Evolutionary conservation across 129 eudicot species (phyloP).

Genomic region (Flaveria robusta): DNA sequence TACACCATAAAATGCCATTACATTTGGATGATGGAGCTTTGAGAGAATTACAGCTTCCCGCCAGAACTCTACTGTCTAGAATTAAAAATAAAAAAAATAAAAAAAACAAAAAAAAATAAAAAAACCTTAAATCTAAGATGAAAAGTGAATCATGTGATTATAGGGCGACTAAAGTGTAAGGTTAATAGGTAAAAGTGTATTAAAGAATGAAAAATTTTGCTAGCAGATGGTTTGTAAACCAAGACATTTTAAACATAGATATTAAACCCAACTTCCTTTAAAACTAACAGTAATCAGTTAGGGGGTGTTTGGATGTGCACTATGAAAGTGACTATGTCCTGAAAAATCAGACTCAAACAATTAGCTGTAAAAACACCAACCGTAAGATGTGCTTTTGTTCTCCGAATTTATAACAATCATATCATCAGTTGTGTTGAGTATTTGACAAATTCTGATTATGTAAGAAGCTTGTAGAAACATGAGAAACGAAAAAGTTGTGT

Average conservation of each 20-base stretch:
- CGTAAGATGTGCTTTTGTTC: neutral
- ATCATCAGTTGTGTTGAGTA: conserved; percentile 9
- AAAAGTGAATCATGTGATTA: conserved; percentile 4
- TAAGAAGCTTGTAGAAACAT: neutral
- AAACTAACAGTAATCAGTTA: neutral
- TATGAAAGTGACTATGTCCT: neutral
- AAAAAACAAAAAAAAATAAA: too few relatives aligned
- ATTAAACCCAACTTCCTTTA: conserved; percentile 9
- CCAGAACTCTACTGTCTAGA: conserved; percentile 85
- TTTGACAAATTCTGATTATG: neutral
- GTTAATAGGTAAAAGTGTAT: neutral
- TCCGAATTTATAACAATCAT: neutral
- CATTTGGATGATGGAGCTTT: conserved; percentile 97
- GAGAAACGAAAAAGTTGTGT: neutral
- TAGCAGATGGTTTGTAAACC: conserved; percentile 13
- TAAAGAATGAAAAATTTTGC: neutral
- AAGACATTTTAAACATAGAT: neutral
- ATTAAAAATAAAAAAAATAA: conserved; percentile 4
- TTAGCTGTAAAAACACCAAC: neutral
- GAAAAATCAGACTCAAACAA: neutral
- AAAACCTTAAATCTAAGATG: conserved; percentile 8
- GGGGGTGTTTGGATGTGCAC: neutral
- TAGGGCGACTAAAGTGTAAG: neutral
- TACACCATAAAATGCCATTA: conserved; percentile 93
- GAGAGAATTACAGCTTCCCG: conserved; percentile 88